Evolutionary conservation across 1,284 basidiomycete species (phyloP).

Genomic region (Volvariella volvacea): DNA sequence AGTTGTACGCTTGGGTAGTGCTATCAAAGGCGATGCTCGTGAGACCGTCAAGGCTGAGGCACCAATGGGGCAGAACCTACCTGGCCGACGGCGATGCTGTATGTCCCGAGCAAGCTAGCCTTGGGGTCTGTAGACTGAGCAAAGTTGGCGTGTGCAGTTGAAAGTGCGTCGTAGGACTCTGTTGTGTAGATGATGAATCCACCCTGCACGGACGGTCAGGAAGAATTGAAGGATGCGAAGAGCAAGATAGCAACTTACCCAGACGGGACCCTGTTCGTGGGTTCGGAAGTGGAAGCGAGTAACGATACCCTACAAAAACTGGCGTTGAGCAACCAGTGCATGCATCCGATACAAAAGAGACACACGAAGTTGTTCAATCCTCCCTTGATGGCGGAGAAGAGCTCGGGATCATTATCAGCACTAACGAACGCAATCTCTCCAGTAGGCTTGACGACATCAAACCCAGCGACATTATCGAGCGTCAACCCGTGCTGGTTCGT

Average conservation of each 20-base stretch:
- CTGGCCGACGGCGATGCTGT: constrained; percentile 36
- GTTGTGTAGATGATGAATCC: constrained; percentile 39
- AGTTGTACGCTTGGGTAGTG: constrained; percentile 27
- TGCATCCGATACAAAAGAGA: constrained; percentile 1
- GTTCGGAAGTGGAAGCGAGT: constrained; percentile 50
- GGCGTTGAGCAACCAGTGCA: neutral
- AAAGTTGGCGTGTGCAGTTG: no score
- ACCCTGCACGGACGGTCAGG: constrained; percentile 30
- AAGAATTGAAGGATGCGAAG: neutral
- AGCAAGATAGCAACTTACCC: constrained; percentile 33
- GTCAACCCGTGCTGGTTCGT: constrained; percentile 46
- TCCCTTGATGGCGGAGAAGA: constrained; percentile 47
- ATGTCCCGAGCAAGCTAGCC: constrained; percentile 50
- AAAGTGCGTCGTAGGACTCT: constrained; percentile 25
- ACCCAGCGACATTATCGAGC: constrained; percentile 39
- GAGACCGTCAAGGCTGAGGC: neutral
- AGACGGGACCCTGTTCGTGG: constrained; percentile 48
- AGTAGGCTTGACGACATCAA: constrained; percentile 42
- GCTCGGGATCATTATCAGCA: constrained; percentile 25
- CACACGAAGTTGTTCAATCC: constrained; percentile 57
- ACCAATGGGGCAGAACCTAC: constrained; percentile 17
- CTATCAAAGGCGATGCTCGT: neutral
- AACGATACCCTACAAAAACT: constrained; percentile 45
- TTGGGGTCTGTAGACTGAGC: no score
- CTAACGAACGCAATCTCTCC: constrained; percentile 35